These are phyloP conservation scores for Mycena galopus DNA, from an alignment of 768 basidiomycete genomes.

Conservation along the genomic window DNA sequence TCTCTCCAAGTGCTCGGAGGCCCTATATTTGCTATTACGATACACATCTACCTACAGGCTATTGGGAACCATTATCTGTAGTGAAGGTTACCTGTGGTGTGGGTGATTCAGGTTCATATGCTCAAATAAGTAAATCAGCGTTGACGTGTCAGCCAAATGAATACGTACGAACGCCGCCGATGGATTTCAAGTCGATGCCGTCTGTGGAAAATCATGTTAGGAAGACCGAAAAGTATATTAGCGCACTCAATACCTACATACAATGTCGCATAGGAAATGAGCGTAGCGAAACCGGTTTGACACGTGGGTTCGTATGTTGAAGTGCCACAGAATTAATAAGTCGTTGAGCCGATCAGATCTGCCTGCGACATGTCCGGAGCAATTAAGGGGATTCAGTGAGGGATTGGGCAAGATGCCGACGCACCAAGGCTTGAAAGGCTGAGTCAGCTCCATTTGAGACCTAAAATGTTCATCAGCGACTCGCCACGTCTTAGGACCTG, in stretches of 20 bases:
- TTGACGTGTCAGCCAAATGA: not conserved
- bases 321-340: not conserved
- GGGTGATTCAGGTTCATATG: not conserved
- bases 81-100: not conserved
- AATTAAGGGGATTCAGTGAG: too few relatives aligned
- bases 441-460: not conserved
- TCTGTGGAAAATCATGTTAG: not conserved
- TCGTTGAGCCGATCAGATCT: too few relatives aligned
- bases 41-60: too few relatives aligned
- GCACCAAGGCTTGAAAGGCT: too few relatives aligned
- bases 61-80: not conserved
- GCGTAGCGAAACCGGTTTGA: too few relatives aligned
- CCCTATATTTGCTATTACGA: not conserved
- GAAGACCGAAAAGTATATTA: not conserved
- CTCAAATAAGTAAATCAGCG: too few relatives aligned
- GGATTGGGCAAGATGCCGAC: too few relatives aligned
- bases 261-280: not conserved
- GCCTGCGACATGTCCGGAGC: too few relatives aligned
- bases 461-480: not conserved
- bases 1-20: constrained; percentile 1
- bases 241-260: not conserved
- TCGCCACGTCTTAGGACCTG: not conserved
- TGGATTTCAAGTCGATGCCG: not conserved
- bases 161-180: not conserved
- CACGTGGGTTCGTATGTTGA: too few relatives aligned